A percentile compares a stretch with the other conserved stretches of the same genome.
Evolutionary conservation across 2,329 filamentous ascomycete species (phyloP).

Genomic region (Leptographium procerum): DNA sequence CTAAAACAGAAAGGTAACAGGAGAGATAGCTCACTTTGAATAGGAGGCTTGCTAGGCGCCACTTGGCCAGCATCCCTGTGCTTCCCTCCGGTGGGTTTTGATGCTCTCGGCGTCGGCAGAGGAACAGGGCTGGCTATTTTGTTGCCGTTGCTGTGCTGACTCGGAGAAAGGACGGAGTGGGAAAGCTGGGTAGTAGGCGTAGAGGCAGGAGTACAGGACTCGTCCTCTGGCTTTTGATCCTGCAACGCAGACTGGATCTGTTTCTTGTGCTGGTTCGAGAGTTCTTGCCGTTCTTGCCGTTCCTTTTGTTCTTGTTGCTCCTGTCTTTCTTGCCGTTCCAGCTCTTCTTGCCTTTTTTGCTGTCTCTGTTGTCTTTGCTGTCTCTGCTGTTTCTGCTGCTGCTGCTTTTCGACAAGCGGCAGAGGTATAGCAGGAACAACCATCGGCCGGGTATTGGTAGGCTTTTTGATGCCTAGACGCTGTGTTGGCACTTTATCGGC

Average conservation of each 20-base stretch:
- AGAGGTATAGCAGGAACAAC: constrained; percentile 13
- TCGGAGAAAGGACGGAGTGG: background rate
- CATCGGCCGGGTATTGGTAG: constrained; percentile 2
- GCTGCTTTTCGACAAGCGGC: constrained; percentile 11
- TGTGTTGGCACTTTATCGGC: constrained; percentile 3
- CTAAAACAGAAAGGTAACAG: background rate
- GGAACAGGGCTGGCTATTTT: background rate
- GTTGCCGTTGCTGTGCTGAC: background rate
- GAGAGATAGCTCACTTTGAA: background rate
- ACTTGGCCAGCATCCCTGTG: background rate
- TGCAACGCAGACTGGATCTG: background rate
- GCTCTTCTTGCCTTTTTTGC: background rate
- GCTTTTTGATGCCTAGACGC: constrained; percentile 2
- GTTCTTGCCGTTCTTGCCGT: background rate
- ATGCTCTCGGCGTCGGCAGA: background rate
- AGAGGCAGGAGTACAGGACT: background rate
- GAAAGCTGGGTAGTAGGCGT: background rate
- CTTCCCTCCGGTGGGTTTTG: background rate
- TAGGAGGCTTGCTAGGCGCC: background rate
- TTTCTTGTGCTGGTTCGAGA: background rate
- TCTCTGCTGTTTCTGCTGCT: constrained; percentile 8
- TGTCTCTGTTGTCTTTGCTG: constrained; percentile 1
- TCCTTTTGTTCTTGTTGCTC: constrained; percentile 1
- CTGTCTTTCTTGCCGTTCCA: constrained; percentile 7
- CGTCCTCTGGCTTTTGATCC: background rate